Evolutionary conservation across 2,329 filamentous ascomycete species (phyloP).

Genomic region (Fusarium sp.): DNA sequence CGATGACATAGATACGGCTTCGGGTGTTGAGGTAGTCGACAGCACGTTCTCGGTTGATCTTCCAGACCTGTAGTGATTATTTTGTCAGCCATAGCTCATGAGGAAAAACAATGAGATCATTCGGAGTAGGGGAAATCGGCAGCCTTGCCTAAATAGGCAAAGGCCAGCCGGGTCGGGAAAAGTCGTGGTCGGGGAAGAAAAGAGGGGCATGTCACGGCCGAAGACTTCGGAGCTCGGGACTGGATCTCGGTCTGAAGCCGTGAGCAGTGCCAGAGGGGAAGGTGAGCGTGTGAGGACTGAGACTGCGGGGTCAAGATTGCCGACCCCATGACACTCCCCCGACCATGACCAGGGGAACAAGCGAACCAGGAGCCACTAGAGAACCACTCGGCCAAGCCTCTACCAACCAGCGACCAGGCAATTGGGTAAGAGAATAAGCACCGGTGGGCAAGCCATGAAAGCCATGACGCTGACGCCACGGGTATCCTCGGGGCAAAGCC

Average conservation of each 20-base stretch:
- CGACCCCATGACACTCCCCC: constrained; percentile 48
- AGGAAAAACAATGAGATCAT: constrained; percentile 21
- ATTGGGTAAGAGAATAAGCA: constrained; percentile 53
- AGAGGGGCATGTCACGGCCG: constrained; percentile 40
- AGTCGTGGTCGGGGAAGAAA: constrained; percentile 44
- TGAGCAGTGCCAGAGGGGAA: constrained; percentile 32
- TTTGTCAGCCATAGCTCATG: constrained; percentile 43
- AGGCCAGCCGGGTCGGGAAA: constrained; percentile 41
- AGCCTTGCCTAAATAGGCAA: constrained; percentile 29
- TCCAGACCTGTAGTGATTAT: constrained; percentile 83
- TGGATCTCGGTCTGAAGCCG: constrained; percentile 43
- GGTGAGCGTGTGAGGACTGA: constrained; percentile 28
- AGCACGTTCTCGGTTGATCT: constrained; percentile 98
- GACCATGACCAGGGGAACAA: constrained; percentile 42
- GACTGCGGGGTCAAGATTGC: constrained; percentile 49
- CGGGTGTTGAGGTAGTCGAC: constrained; percentile 99
- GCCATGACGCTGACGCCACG: constrained; percentile 44
- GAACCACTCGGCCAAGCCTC: constrained; percentile 38
- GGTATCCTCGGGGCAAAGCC: constrained; percentile 49
- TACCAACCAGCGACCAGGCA: constrained; percentile 50
- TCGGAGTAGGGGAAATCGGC: constrained; percentile 13
- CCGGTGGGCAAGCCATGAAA: constrained; percentile 43
- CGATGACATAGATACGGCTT: constrained; percentile 98
- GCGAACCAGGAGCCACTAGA: constrained; percentile 40
- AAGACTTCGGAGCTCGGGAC: constrained; percentile 39